Evolutionary conservation across 2,329 filamentous ascomycete species (phyloP).

Genomic region (Zarea fungicola): DNA sequence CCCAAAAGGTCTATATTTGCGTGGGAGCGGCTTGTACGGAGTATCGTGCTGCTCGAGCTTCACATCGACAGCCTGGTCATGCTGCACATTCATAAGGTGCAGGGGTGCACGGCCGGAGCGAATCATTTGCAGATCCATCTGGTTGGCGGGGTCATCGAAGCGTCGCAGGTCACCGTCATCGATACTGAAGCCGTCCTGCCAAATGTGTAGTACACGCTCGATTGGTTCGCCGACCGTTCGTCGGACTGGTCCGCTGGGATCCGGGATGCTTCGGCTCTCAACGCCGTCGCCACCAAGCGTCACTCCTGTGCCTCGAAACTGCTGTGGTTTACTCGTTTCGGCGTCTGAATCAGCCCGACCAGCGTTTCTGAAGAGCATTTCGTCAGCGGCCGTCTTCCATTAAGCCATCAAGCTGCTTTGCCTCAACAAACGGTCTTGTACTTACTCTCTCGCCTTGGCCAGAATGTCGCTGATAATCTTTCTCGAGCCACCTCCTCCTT

Average conservation of each 20-base stretch:
- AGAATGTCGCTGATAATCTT: constrained; percentile 60
- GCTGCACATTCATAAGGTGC: constrained; percentile 70
- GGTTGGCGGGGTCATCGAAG: constrained; percentile 74
- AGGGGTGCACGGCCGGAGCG: constrained; percentile 70
- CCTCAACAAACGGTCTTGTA: constrained; percentile 6
- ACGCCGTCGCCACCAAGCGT: constrained; percentile 75
- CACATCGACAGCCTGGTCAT: constrained; percentile 72
- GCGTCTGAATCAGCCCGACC: constrained; percentile 46
- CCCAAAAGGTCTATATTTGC: constrained; percentile 69
- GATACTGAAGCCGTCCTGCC: constrained; percentile 80
- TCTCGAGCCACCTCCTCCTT: constrained; percentile 43
- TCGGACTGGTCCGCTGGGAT: constrained; percentile 40
- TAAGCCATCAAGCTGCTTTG: neutral
- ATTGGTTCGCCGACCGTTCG: constrained; percentile 42
- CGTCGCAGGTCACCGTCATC: constrained; percentile 74
- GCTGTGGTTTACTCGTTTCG: constrained; percentile 45
- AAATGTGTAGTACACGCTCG: constrained; percentile 69
- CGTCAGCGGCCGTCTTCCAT: constrained; percentile 13
- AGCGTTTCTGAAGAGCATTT: constrained; percentile 48
- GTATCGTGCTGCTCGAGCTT: constrained; percentile 73
- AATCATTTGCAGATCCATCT: constrained; percentile 68
- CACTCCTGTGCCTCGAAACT: constrained; percentile 66
- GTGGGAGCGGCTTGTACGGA: constrained; percentile 63
- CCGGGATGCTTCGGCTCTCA: constrained; percentile 63
- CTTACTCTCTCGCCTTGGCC: constrained; percentile 58